Percentiles rank a stretch among this genome's conserved stretches.
phyloP scores from a whole-genome alignment of 331 rosid genomes.

The Pyracantha coccinea region DNA sequence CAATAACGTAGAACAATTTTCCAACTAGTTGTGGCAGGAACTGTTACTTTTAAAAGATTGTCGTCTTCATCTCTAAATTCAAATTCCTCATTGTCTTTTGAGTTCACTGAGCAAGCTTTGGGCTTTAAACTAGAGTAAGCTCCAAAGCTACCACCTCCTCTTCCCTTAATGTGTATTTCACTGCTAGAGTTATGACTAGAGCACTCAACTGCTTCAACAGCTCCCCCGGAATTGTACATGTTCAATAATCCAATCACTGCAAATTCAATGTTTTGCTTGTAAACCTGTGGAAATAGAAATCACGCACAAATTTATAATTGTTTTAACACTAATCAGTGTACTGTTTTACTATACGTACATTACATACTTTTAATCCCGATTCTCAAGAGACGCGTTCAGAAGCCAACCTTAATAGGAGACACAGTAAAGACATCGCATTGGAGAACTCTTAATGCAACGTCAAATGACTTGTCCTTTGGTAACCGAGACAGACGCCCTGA shows the following conservation, averaged over 20 bases:
- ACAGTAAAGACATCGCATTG: conserved; percentile 27
- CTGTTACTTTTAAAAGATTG: conserved; percentile 20
- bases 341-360: neutral
- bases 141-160: conserved; percentile 31
- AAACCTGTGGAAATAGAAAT: neutral
- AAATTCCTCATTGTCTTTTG: conserved; percentile 8
- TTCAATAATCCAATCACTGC: conserved; percentile 31
- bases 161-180: conserved; percentile 23
- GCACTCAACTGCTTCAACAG: conserved; percentile 20
- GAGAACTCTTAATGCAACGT: conserved; percentile 18
- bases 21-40: conserved; percentile 21
- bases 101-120: conserved; percentile 22
- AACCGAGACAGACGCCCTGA: conserved; percentile 25
- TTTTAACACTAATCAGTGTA: neutral
- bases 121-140: conserved; percentile 33
- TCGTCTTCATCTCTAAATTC: conserved; percentile 16
- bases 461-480: conserved; percentile 12
- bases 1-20: conserved; percentile 15
- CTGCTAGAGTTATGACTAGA: neutral
- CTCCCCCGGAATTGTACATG: conserved; percentile 43
- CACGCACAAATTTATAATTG: neutral
- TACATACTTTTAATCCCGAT: neutral
- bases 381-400: neutral
- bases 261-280: conserved; percentile 17
- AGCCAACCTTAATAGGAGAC: conserved; percentile 25